Conservation (phyloP, 2,329 filamentous ascomycete species). For the Colletotrichum eremochloae region DNA sequence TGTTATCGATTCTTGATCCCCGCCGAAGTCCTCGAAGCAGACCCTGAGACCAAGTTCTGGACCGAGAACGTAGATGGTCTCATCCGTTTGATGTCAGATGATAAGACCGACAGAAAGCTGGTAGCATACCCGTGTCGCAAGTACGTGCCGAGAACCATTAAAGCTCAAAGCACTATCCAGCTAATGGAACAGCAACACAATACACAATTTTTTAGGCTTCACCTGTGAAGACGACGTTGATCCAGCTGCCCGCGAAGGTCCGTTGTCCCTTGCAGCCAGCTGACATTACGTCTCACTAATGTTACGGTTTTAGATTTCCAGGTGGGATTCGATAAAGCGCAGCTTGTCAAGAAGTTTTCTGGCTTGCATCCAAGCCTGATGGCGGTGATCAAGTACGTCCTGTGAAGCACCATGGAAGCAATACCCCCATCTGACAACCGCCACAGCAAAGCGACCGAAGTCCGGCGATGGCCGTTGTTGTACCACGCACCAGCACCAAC, state of each 20-base stretch:
- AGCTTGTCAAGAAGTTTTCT: conserved; percentile 46
- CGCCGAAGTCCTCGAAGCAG: conserved; percentile 46
- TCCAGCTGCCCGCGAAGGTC: conserved; percentile 34
- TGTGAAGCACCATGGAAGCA: not conserved
- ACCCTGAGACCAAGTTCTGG: conserved; percentile 50
- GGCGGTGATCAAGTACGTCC: conserved; percentile 48
- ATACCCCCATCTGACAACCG: not conserved
- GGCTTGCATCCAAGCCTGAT: conserved; percentile 48
- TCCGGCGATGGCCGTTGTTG: conserved; percentile 53
- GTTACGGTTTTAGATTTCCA: conserved; percentile 18
- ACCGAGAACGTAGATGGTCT: conserved; percentile 46
- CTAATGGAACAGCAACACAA: conserved; percentile 46
- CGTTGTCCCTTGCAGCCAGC: not conserved
- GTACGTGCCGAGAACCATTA: conserved; percentile 39
- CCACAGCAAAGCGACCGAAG: conserved; percentile 51
- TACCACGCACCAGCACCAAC: conserved; percentile 50
- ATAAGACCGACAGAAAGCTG: conserved; percentile 45
- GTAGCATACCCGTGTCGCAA: conserved; percentile 52
- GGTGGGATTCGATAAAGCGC: conserved; percentile 45
- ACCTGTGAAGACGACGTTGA: conserved; percentile 47
- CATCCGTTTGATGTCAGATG: conserved; percentile 24
- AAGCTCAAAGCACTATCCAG: not conserved
- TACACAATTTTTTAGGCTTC: conserved; percentile 53
- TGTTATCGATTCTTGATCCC: conserved; percentile 55
- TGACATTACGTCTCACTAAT: not conserved